These are phyloP conservation scores for Huntiella decipiens DNA, from an alignment of 2,329 filamentous ascomycete species.

Conservation along the genomic window DNA sequence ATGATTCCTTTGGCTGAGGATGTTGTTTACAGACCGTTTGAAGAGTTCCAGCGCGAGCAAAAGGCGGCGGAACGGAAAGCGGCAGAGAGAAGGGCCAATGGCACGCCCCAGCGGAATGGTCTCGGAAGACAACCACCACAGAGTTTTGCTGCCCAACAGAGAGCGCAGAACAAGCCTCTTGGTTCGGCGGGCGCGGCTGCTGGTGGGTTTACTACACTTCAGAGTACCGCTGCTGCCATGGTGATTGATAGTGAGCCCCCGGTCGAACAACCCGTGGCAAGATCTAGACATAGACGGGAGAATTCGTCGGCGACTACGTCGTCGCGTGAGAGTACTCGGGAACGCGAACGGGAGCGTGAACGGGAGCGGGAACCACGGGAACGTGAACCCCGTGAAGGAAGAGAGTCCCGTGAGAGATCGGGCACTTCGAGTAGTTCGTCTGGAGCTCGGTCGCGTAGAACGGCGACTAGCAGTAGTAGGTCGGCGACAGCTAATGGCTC, in stretches of 20 bases:
- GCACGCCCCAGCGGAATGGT: slow-evolving; percentile 16
- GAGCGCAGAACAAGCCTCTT: slow-evolving; percentile 28
- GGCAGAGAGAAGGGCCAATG: slow-evolving; percentile 7
- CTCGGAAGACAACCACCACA: slow-evolving; percentile 37
- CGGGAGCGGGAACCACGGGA: neutral
- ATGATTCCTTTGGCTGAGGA: slow-evolving; percentile 41
- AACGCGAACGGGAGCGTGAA: neutral
- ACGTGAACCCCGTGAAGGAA: slow-evolving; percentile 1
- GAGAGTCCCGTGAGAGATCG: slow-evolving; percentile 2
- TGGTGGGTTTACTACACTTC: slow-evolving; percentile 10
- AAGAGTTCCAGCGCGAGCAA: slow-evolving; percentile 39
- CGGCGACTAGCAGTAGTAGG: slow-evolving; percentile 2
- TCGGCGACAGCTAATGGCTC: neutral
- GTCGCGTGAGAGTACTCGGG: slow-evolving; percentile 3
- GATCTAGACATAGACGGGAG: slow-evolving; percentile 9
- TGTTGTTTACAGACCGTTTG: slow-evolving; percentile 45
- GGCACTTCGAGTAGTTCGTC: slow-evolving; percentile 2
- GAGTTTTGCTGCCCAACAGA: slow-evolving; percentile 48
- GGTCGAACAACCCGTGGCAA: neutral
- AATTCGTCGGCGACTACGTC: slow-evolving; percentile 3
- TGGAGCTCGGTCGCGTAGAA: slow-evolving; percentile 4
- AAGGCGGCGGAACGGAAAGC: slow-evolving; percentile 8
- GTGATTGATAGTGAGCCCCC: slow-evolving; percentile 2
- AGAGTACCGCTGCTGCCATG: slow-evolving; percentile 10
- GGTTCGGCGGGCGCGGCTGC: slow-evolving; percentile 18